Evolutionary conservation across 352 stramenopile genomes (phyloP).

Genomic region (Globisporangium carolinianum): DNA sequence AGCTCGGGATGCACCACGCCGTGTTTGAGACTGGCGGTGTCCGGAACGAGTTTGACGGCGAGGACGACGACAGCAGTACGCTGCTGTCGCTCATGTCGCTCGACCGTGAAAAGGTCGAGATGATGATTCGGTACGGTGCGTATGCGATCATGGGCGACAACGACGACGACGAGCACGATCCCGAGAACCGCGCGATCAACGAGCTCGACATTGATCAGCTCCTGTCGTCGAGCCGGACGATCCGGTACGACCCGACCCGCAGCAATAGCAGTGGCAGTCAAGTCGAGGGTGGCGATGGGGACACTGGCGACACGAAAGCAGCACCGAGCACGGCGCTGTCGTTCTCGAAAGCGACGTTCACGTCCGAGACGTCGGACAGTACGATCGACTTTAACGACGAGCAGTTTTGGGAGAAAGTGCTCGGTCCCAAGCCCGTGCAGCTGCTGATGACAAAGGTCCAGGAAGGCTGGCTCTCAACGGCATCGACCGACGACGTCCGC

Average conservation of each 20-base stretch:
- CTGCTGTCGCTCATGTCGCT: slow-evolving; percentile 91
- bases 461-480: slow-evolving; percentile 67
- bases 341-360: slow-evolving; percentile 87
- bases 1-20: slow-evolving; percentile 98
- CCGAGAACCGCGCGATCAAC: slow-evolving; percentile 85
- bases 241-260: slow-evolving; percentile 79
- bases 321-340: slow-evolving; percentile 52
- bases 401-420: slow-evolving; percentile 89
- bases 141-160: slow-evolving; percentile 97
- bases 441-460: slow-evolving; percentile 86
- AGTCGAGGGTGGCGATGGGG: slow-evolving; percentile 35
- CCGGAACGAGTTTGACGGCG: slow-evolving; percentile 90
- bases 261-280: slow-evolving; percentile 28
- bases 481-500: slow-evolving; percentile 77
- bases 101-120: slow-evolving; percentile 97
- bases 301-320: slow-evolving; percentile 22
- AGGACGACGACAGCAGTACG: slow-evolving; percentile 89
- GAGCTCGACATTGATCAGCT: slow-evolving; percentile 87
- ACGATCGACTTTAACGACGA: slow-evolving; percentile 89
- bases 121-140: slow-evolving; percentile 96
- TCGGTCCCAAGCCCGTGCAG: slow-evolving; percentile 81
- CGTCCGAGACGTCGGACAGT: slow-evolving; percentile 76
- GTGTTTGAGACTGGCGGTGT: slow-evolving; percentile 94
- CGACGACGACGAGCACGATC: slow-evolving; percentile 93
- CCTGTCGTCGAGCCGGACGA: slow-evolving; percentile 79